Percentiles rank a stretch among this genome's conserved stretches.
Evolutionary conservation across 2,329 filamentous ascomycete species (phyloP).

Genomic region (Alternaria sp.): DNA sequence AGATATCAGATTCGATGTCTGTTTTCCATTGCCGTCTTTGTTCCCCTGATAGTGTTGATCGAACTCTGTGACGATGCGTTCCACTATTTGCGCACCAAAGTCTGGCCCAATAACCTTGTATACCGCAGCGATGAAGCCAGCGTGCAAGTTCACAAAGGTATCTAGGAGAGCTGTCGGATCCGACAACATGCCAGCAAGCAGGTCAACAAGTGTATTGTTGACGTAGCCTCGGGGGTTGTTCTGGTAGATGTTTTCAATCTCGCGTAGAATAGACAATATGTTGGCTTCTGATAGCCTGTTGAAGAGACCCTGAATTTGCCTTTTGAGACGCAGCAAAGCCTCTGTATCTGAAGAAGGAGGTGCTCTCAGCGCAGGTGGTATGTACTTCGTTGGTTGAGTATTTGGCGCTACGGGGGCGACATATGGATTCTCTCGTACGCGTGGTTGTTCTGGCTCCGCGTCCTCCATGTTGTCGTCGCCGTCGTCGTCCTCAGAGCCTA

Average conservation of each 20-base stretch:
- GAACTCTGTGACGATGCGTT: slow-evolving; percentile 79
- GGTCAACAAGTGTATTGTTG: slow-evolving; percentile 78
- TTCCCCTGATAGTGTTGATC: slow-evolving; percentile 66
- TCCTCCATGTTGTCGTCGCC: slow-evolving; percentile 44
- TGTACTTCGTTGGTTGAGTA: slow-evolving; percentile 71
- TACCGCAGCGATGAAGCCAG: slow-evolving; percentile 85
- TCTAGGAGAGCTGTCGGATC: slow-evolving; percentile 82
- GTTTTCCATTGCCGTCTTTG: slow-evolving; percentile 56
- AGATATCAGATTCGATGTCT: slow-evolving; percentile 79
- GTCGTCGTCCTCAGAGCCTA: slow-evolving; percentile 39
- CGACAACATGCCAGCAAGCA: slow-evolving; percentile 79
- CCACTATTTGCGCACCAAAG: slow-evolving; percentile 86
- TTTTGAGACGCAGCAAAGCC: slow-evolving; percentile 71
- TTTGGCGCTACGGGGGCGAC: slow-evolving; percentile 70
- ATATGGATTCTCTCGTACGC: slow-evolving; percentile 84
- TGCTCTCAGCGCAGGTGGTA: slow-evolving; percentile 83
- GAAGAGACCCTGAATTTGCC: slow-evolving; percentile 85
- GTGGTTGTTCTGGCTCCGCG: slow-evolving; percentile 44
- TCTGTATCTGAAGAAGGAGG: slow-evolving; percentile 71
- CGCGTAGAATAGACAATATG: slow-evolving; percentile 80
- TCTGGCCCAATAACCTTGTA: slow-evolving; percentile 89
- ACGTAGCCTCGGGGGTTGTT: slow-evolving; percentile 87
- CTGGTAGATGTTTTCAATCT: slow-evolving; percentile 84
- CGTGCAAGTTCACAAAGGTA: slow-evolving; percentile 88
- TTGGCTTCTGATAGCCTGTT: slow-evolving; percentile 95